phyloP scores from a whole-genome alignment of 2,329 filamentous ascomycete species.

The Monosporascus cannonballus region DNA sequence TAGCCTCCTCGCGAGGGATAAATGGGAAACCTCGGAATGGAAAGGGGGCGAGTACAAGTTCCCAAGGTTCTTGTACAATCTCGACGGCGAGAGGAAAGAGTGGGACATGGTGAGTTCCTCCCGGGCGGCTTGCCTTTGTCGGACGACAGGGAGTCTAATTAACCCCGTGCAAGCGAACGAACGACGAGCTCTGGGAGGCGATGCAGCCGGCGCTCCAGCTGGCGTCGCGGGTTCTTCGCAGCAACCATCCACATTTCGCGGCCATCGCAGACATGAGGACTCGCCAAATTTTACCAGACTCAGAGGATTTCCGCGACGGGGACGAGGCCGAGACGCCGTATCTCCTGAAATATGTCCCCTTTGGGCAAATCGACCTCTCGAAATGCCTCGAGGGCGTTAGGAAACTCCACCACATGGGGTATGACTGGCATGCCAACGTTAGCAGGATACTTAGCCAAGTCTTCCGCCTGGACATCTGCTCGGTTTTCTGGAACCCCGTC shows the following conservation, averaged over 20 bases:
- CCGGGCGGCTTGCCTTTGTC: background rate
- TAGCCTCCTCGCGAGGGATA: constrained; percentile 12
- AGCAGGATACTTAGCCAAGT: background rate
- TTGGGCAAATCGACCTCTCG: constrained; percentile 6
- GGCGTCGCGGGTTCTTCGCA: constrained; percentile 10
- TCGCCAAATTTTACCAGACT: constrained; percentile 5
- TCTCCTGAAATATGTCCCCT: constrained; percentile 5
- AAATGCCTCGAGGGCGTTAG: constrained; percentile 4
- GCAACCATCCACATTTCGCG: constrained; percentile 4
- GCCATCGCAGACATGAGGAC: constrained; percentile 18
- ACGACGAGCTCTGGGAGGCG: constrained; percentile 19
- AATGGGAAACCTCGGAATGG: constrained; percentile 6
- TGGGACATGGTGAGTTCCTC: constrained; percentile 17
- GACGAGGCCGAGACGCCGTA: background rate
- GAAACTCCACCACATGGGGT: constrained; percentile 4
- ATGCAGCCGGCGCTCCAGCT: constrained; percentile 22
- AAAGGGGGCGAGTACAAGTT: constrained; percentile 2
- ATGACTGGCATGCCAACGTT: constrained; percentile 9
- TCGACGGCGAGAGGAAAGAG: constrained; percentile 15
- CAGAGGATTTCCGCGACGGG: constrained; percentile 1
- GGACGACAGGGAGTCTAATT: background rate
- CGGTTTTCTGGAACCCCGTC: background rate
- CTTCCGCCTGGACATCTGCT: constrained; percentile 10
- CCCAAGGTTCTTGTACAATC: constrained; percentile 17
- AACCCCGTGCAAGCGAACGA: constrained; percentile 8